Conservation (phyloP, 2,329 filamentous ascomycete genomes). For the Aspergillus candidus region DNA sequence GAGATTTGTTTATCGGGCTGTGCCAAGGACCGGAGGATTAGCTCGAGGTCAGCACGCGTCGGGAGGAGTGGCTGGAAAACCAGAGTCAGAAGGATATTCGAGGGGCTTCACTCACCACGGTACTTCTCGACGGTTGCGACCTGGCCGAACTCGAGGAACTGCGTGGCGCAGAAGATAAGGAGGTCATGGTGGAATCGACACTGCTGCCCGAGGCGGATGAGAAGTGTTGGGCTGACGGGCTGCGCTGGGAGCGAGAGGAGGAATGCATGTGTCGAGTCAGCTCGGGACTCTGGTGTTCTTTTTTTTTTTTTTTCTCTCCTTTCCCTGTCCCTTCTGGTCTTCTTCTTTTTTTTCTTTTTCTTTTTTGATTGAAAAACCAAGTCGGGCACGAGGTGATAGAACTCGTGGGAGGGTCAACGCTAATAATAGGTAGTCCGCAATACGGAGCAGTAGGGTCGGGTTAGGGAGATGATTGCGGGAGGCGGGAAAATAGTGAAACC, state of each 20-base stretch:
- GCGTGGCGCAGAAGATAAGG: slow-evolving; percentile 55
- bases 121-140: slow-evolving; percentile 50
- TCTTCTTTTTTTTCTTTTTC: slow-evolving; percentile 1
- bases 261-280: slow-evolving; percentile 17
- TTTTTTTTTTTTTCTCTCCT: slow-evolving; percentile 2
- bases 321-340: not conserved
- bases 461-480: no score
- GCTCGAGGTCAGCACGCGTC: slow-evolving; percentile 2
- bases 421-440: no score
- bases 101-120: slow-evolving; percentile 50
- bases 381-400: no score
- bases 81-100: slow-evolving; percentile 3
- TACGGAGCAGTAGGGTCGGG: no score
- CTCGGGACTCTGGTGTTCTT: not conserved
- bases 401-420: no score
- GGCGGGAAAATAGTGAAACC: no score
- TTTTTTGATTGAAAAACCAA: not conserved
- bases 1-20: slow-evolving; percentile 73
- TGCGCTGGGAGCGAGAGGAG: slow-evolving; percentile 42
- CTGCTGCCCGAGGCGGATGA: slow-evolving; percentile 41
- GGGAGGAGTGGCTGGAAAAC: slow-evolving; percentile 5
- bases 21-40: slow-evolving; percentile 8
- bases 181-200: slow-evolving; percentile 46
- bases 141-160: slow-evolving; percentile 61
- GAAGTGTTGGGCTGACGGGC: slow-evolving; percentile 33